Percentiles rank a stretch among this genome's conserved stretches.
Evolutionary conservation across 2,329 filamentous ascomycete species (phyloP).

Genomic region (Erysiphe neolycopersici): DNA sequence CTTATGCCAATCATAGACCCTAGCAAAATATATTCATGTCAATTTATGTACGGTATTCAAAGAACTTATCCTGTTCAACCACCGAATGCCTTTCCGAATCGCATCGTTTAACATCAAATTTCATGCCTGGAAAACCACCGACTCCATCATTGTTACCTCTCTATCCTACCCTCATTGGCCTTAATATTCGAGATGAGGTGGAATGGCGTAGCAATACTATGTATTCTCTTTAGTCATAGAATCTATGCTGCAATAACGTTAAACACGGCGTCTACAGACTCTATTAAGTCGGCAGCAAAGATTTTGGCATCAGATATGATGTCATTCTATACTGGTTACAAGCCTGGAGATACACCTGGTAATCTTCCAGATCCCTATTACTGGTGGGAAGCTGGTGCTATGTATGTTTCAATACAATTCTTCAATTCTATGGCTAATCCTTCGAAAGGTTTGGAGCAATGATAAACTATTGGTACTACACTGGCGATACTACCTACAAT

Average conservation of each 20-base stretch:
- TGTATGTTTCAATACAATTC: constrained; percentile 15
- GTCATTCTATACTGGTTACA: constrained; percentile 1
- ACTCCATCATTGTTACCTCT: no score
- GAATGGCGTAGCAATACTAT: background rate
- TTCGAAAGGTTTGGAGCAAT: constrained; percentile 35
- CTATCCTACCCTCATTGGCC: no score
- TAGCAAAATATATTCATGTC: no score
- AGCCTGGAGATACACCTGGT: constrained; percentile 21
- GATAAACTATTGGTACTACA: constrained; percentile 69
- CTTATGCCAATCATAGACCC: no score
- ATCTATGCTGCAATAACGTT: background rate
- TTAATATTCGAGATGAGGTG: background rate
- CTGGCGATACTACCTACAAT: constrained; percentile 46
- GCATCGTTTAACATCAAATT: no score
- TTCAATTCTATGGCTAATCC: background rate
- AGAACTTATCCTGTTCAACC: no score
- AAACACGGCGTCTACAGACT: constrained; percentile 1
- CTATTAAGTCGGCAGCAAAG: constrained; percentile 1
- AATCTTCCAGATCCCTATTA: constrained; percentile 18
- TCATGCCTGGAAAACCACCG: no score
- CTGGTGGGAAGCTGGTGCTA: constrained; percentile 36
- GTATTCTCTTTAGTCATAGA: background rate
- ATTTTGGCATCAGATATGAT: constrained; percentile 1
- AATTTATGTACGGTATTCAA: no score
- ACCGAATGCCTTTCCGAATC: no score